Conservation (phyloP, 768 basidiomycete species). For the Tulasnella sp. region DNA sequence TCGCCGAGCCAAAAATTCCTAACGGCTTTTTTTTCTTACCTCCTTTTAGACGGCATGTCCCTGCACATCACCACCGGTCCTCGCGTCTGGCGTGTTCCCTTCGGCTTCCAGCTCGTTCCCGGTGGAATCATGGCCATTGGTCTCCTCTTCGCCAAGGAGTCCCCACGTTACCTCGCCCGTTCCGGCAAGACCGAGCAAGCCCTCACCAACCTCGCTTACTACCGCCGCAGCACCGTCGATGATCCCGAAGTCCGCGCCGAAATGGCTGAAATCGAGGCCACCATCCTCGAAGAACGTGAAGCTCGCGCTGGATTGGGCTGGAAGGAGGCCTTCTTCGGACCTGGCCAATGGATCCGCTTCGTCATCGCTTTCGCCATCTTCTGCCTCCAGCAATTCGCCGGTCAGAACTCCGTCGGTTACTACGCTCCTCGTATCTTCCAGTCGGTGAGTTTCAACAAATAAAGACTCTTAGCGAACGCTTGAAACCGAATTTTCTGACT, state of each 20-base stretch:
- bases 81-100: constrained; percentile 34
- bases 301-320: constrained; percentile 61
- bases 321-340: constrained; percentile 71
- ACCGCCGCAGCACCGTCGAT: constrained; percentile 39
- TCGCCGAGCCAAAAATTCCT: not conserved
- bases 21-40: not conserved
- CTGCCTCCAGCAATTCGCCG: constrained; percentile 66
- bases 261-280: constrained; percentile 68
- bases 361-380: constrained; percentile 71
- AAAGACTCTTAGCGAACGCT: no score
- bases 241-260: constrained; percentile 40
- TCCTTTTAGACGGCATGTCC: constrained; percentile 29
- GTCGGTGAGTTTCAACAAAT: constrained; percentile 27
- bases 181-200: constrained; percentile 39
- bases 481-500: not conserved
- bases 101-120: constrained; percentile 40
- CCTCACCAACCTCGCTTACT: constrained; percentile 49
- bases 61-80: constrained; percentile 29
- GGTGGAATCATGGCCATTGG: constrained; percentile 40
- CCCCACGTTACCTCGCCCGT: constrained; percentile 41
- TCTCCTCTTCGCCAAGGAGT: constrained; percentile 33
- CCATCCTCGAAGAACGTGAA: constrained; percentile 67
- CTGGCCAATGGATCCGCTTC: constrained; percentile 79
- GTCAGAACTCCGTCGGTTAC: constrained; percentile 65
- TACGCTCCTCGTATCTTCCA: constrained; percentile 41